Conservation (phyloP, 345 rosid species). For the Aethionema arabicum region DNA sequence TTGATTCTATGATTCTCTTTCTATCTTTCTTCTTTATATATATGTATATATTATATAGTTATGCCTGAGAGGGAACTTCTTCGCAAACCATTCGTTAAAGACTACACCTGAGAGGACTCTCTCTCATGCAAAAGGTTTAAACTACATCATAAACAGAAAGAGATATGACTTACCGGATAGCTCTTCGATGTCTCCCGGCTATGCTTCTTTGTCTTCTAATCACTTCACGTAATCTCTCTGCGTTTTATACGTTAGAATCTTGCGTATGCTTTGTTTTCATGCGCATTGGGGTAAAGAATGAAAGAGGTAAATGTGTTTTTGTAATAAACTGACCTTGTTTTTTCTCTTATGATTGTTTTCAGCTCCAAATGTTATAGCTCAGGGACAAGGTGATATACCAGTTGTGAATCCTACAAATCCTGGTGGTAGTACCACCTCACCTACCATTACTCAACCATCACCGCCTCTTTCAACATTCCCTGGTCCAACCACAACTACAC, state of each 20-base stretch:
- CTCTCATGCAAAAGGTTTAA: constrained; percentile 2
- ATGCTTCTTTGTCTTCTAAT: constrained; percentile 53
- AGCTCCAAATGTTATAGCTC: constrained; percentile 37
- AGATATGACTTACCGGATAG: constrained; percentile 47
- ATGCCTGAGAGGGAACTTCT: constrained; percentile 53
- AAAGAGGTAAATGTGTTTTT: neutral
- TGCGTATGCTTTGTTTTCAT: constrained; percentile 2
- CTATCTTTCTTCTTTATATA: constrained; percentile 40
- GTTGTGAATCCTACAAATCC: constrained; percentile 73
- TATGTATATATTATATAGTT: constrained; percentile 18
- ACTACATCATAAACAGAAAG: constrained; percentile 34
- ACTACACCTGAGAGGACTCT: constrained; percentile 29
- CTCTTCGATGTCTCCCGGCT: constrained; percentile 41
- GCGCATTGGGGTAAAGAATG: too few species aligned
- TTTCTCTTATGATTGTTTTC: constrained; percentile 30
- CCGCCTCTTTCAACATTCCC: constrained; percentile 38
- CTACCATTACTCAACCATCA: constrained; percentile 47
- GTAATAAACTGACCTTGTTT: constrained; percentile 23
- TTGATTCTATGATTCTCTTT: constrained; percentile 58
- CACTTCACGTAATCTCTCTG: constrained; percentile 62
- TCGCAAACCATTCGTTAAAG: constrained; percentile 41
- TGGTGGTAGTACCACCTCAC: constrained; percentile 45
- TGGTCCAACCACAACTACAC: constrained; percentile 25
- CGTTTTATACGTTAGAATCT: constrained; percentile 7
- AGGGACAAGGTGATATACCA: constrained; percentile 51